Conservation (phyloP, 345 rosid genomes). For the Nephelium lappaceum region DNA sequence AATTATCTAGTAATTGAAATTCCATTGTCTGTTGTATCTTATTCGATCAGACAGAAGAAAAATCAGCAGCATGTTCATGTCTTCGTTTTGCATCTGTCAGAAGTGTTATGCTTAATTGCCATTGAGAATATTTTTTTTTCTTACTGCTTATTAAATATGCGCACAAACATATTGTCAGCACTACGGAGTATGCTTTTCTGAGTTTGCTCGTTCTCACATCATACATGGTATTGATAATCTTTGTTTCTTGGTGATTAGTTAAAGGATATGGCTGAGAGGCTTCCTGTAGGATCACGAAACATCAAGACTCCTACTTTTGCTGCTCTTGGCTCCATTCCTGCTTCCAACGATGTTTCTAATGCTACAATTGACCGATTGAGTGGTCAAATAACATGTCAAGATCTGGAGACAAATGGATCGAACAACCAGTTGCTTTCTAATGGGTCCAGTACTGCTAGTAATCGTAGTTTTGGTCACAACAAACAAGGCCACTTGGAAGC, state of each 20-base stretch:
- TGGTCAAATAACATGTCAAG: constrained; percentile 42
- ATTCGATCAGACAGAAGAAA: not conserved
- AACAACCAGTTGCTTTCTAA: constrained; percentile 52
- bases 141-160: not conserved
- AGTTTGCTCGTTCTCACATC: not conserved
- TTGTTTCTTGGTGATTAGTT: constrained; percentile 43
- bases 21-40: not conserved
- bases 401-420: constrained; percentile 47
- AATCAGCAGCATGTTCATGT: not conserved
- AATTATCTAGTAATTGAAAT: not conserved
- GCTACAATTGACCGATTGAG: constrained; percentile 48
- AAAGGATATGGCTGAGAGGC: constrained; percentile 93
- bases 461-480: constrained; percentile 44
- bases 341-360: constrained; percentile 46
- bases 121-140: not conserved
- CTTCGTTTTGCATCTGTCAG: not conserved
- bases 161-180: not conserved
- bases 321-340: constrained; percentile 63
- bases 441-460: constrained; percentile 52
- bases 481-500: constrained; percentile 64
- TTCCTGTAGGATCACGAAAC: constrained; percentile 62
- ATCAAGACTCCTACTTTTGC: constrained; percentile 56
- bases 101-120: not conserved
- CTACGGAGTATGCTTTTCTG: not conserved
- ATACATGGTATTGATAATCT: constrained; percentile 23